A percentile compares a stretch with the other conserved stretches of the same genome.
Conservation (phyloP, 306 rosid species). For the Pyrus pyrifolia region DNA sequence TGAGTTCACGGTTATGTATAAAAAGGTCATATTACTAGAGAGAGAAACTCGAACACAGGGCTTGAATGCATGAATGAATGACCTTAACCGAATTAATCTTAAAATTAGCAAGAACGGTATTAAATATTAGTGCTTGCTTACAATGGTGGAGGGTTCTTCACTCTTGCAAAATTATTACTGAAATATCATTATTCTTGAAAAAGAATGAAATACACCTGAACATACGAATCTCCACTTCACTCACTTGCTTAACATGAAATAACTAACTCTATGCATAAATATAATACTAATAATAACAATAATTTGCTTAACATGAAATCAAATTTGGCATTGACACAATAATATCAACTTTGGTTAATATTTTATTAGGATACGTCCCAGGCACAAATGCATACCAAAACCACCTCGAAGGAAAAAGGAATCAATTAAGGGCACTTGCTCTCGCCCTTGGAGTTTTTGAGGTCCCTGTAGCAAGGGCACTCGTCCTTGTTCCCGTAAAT, state of each 20-base stretch:
- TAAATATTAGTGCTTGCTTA: neutral
- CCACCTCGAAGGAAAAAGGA: neutral
- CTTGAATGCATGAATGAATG: neutral
- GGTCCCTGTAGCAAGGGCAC: conserved; percentile 77
- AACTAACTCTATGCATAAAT: too few species aligned
- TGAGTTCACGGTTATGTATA: accelerated
- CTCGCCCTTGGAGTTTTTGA: conserved; percentile 75
- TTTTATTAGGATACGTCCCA: neutral
- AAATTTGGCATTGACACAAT: neutral
- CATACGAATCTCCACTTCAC: neutral
- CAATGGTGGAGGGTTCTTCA: neutral
- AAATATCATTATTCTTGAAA: neutral
- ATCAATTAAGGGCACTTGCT: conserved; percentile 63
- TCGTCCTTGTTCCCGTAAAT: conserved; percentile 78
- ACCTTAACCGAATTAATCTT: too few species aligned
- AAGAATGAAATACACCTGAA: neutral
- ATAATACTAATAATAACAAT: too few species aligned
- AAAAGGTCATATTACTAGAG: too few species aligned
- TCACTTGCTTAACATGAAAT: too few species aligned
- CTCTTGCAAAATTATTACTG: neutral
- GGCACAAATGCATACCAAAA: neutral
- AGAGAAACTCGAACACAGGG: too few species aligned
- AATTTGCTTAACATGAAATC: too few species aligned
- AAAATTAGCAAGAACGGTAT: too few species aligned
- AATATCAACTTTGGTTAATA: neutral